phyloP scores from a whole-genome alignment of 1,284 basidiomycete genomes.

The Calocybe gambosa region DNA sequence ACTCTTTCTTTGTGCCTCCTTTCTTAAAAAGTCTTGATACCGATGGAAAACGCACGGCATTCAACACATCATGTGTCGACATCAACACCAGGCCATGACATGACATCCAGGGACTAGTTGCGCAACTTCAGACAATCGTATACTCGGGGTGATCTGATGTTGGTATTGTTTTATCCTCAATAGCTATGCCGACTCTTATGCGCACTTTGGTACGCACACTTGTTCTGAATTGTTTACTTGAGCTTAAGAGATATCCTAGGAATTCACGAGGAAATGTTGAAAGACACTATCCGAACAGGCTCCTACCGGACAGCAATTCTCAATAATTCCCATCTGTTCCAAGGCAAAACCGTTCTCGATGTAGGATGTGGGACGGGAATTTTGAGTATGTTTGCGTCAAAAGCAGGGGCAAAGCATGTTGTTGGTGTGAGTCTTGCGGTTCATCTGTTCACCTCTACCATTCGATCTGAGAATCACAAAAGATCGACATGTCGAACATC shows the following conservation, averaged over 20 bases:
- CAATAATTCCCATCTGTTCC: slow-evolving; percentile 95
- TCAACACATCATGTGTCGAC: slow-evolving; percentile 26
- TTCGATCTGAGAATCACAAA: not conserved
- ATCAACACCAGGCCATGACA: slow-evolving; percentile 31
- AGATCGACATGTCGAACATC: slow-evolving; percentile 99
- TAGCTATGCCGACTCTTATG: slow-evolving; percentile 89
- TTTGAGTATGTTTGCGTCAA: slow-evolving; percentile 98
- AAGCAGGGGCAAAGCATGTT: slow-evolving; percentile 94
- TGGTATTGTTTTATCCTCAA: slow-evolving; percentile 20
- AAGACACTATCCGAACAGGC: slow-evolving; percentile 93
- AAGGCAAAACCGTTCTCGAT: slow-evolving; percentile 94
- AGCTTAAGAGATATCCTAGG: slow-evolving; percentile 38
- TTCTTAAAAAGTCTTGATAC: slow-evolving; percentile 5
- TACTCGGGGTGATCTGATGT: slow-evolving; percentile 24
- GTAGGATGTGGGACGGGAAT: slow-evolving; percentile 99
- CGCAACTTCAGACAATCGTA: slow-evolving; percentile 30
- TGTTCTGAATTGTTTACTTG: not conserved
- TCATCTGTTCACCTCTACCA: not conserved
- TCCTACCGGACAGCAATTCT: slow-evolving; percentile 94
- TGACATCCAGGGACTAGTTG: slow-evolving; percentile 82
- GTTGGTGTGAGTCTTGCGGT: slow-evolving; percentile 64
- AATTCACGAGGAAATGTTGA: slow-evolving; percentile 99
- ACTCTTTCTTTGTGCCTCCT: slow-evolving; percentile 19
- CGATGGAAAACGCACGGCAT: slow-evolving; percentile 42
- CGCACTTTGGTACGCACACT: slow-evolving; percentile 75